These are phyloP conservation scores for Psilocybe tampanensis DNA, from an alignment of 768 basidiomycete species.

Conservation along the genomic window DNA sequence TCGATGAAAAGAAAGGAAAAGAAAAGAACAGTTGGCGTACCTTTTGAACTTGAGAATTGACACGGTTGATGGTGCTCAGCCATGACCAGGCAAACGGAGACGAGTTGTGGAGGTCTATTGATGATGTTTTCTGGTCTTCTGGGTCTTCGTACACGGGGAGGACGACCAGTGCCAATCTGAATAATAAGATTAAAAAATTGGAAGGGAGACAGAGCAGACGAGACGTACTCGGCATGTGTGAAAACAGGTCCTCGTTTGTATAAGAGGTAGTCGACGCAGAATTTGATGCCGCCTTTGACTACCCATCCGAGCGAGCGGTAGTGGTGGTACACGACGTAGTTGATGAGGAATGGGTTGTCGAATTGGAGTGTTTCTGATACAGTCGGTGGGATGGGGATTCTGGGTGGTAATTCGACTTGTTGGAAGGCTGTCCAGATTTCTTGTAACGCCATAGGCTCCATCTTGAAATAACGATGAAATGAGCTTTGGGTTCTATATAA, in stretches of 20 bases:
- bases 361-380: constrained; percentile 44
- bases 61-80: constrained; percentile 96
- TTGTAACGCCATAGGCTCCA: constrained; percentile 52
- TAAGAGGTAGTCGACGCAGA: constrained; percentile 92
- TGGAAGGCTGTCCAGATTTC: constrained; percentile 73
- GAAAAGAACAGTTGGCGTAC: constrained; percentile 37
- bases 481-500: constrained; percentile 6
- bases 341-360: constrained; percentile 91
- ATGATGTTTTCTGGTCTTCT: constrained; percentile 65
- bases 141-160: constrained; percentile 90
- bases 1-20: too few species aligned
- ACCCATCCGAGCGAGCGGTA: constrained; percentile 98
- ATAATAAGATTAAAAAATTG: neutral
- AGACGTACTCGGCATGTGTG: constrained; percentile 87
- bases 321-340: constrained; percentile 92
- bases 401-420: constrained; percentile 47
- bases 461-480: constrained; percentile 34
- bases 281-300: constrained; percentile 94
- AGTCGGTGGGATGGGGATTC: constrained; percentile 28
- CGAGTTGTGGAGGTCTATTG: constrained; percentile 64
- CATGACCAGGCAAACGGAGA: constrained; percentile 89
- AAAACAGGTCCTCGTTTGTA: constrained; percentile 97
- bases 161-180: constrained; percentile 88
- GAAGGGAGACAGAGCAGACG: neutral
- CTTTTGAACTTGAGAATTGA: constrained; percentile 97